Percentiles rank a stretch among this genome's conserved stretches.
phyloP scores from a whole-genome alignment of 2,329 filamentous ascomycete genomes.

The Ophiostoma australiae region DNA sequence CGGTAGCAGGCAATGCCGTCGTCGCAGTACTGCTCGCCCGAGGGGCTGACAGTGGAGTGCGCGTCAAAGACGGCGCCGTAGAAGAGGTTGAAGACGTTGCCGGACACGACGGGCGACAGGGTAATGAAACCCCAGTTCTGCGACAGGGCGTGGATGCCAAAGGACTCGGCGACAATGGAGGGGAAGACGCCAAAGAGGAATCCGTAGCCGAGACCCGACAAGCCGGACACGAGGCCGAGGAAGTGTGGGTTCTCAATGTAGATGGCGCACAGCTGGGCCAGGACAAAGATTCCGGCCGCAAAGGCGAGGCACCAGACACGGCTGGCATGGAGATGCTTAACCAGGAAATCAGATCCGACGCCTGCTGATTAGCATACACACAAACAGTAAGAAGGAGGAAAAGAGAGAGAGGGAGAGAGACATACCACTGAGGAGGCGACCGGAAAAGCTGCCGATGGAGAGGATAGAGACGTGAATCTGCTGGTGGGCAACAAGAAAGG shows the following conservation, averaged over 20 bases:
- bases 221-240: constrained; percentile 70
- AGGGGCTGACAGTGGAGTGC: constrained; percentile 64
- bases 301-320: constrained; percentile 87
- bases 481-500: constrained; percentile 75
- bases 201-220: constrained; percentile 86
- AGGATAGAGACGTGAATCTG: constrained; percentile 90
- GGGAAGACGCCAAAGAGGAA: constrained; percentile 93
- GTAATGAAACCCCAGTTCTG: constrained; percentile 98
- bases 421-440: constrained; percentile 63
- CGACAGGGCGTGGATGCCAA: constrained; percentile 81
- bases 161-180: constrained; percentile 81
- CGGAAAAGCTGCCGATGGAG: constrained; percentile 81
- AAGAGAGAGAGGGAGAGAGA: not conserved
- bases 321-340: constrained; percentile 72
- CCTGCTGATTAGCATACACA: constrained; percentile 42
- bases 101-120: constrained; percentile 76
- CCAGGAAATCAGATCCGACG: constrained; percentile 84
- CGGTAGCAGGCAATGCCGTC: constrained; percentile 78
- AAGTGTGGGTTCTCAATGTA: constrained; percentile 70
- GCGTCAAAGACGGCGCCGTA: constrained; percentile 81
- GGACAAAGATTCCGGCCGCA: constrained; percentile 70
- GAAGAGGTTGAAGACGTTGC: constrained; percentile 87
- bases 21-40: constrained; percentile 68
- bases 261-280: constrained; percentile 73
- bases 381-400: too few species aligned